These are phyloP conservation scores for Citrus sinensis DNA, from an alignment of 345 rosid species.

Conservation along the genomic window DNA sequence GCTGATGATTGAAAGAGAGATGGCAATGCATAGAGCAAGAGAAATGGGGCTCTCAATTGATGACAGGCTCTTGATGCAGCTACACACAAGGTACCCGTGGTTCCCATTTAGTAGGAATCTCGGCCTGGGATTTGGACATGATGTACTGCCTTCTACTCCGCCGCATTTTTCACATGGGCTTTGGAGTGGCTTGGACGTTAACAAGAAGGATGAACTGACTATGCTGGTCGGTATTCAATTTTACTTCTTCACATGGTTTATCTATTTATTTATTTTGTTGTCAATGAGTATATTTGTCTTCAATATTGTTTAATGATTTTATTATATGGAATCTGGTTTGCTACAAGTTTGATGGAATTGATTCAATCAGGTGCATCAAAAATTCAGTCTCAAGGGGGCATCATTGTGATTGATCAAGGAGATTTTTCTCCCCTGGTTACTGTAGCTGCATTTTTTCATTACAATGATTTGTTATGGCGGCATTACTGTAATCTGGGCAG, in stretches of 20 bases:
- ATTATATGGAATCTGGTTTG: not conserved
- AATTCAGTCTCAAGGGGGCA: not conserved
- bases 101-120: slow-evolving; percentile 2
- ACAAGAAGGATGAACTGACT: slow-evolving; percentile 32
- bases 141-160: not conserved
- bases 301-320: not conserved
- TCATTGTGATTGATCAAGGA: not conserved
- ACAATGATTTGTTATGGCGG: not conserved
- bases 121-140: not conserved
- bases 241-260: not conserved
- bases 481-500: not conserved
- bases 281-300: not conserved
- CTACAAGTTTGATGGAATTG: not conserved
- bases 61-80: slow-evolving; percentile 20
- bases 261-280: not conserved
- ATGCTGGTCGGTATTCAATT: slow-evolving; percentile 35
- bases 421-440: not conserved
- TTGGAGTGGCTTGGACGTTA: slow-evolving; percentile 14
- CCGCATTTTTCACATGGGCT: not conserved
- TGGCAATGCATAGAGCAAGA: slow-evolving; percentile 13
- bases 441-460: not conserved
- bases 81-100: slow-evolving; percentile 18
- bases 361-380: not conserved
- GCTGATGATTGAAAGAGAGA: slow-evolving; percentile 41
- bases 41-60: slow-evolving; percentile 17